A percentile compares a stretch with the other conserved stretches of the same genome.
Evolutionary conservation across 768 basidiomycete species (phyloP).

Genomic region (Russula sp.): DNA sequence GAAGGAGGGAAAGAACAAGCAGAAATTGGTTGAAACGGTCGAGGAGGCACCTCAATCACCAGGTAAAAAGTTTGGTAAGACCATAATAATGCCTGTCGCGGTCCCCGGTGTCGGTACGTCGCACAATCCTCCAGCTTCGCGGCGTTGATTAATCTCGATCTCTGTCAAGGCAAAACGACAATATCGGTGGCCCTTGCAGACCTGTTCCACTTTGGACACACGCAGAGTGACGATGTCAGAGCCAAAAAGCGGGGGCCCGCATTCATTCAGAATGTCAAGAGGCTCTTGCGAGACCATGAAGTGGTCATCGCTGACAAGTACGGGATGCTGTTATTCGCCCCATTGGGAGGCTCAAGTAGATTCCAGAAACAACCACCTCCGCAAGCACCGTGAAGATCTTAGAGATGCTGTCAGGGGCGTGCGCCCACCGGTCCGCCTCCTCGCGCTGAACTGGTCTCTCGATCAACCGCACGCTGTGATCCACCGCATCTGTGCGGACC

Average conservation of each 20-base stretch:
- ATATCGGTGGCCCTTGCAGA: slow-evolving; percentile 71
- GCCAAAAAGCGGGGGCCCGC: slow-evolving; percentile 39
- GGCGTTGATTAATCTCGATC: background rate
- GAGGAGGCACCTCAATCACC: slow-evolving; percentile 23
- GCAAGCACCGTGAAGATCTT: slow-evolving; percentile 38
- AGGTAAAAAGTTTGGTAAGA: slow-evolving; percentile 50
- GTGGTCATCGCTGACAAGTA: slow-evolving; percentile 87
- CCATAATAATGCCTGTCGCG: slow-evolving; percentile 81
- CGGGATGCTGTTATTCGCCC: background rate
- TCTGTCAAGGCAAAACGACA: background rate
- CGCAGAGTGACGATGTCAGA: slow-evolving; percentile 86
- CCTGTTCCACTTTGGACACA: slow-evolving; percentile 85
- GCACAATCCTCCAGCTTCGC: background rate
- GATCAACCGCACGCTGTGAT: slow-evolving; percentile 52
- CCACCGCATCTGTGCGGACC: slow-evolving; percentile 71
- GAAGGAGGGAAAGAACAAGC: slow-evolving; percentile 37
- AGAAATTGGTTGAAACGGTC: slow-evolving; percentile 29
- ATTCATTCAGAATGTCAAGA: slow-evolving; percentile 68
- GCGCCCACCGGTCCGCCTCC: slow-evolving; percentile 56
- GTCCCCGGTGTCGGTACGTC: slow-evolving; percentile 87
- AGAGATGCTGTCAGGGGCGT: slow-evolving; percentile 44
- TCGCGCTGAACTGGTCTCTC: slow-evolving; percentile 77
- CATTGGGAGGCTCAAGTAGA: background rate
- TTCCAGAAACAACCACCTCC: slow-evolving; percentile 61
- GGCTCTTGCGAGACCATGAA: slow-evolving; percentile 53